Conservation (phyloP, 164 flowering plant species). For the Liriodendron chinense region DNA sequence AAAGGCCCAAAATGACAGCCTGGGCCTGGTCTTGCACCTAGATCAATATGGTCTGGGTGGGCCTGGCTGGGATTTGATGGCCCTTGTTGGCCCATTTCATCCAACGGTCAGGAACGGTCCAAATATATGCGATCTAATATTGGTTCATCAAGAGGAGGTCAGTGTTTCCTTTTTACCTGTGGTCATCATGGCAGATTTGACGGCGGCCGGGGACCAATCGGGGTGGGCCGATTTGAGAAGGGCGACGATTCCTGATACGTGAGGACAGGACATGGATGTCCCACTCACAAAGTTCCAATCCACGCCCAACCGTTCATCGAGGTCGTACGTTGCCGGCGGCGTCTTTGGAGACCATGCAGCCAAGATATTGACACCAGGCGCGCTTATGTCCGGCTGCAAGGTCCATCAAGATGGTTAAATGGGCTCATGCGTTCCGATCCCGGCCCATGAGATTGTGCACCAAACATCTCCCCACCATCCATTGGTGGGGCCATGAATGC, state of each 20-base stretch:
- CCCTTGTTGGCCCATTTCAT: no score
- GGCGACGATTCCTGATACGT: slow-evolving; percentile 63
- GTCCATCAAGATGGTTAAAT: background rate
- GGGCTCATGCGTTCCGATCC: no score
- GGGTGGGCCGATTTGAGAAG: slow-evolving; percentile 66
- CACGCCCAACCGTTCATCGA: slow-evolving; percentile 36
- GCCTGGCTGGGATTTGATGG: no score
- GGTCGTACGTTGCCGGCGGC: slow-evolving; percentile 38
- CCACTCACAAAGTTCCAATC: slow-evolving; percentile 65
- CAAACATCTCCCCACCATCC: no score
- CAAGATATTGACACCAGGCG: slow-evolving; percentile 62
- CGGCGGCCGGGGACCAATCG: slow-evolving; percentile 67
- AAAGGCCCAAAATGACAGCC: no score
- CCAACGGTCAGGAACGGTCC: no score
- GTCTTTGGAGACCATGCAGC: slow-evolving; percentile 68
- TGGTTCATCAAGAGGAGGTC: no score
- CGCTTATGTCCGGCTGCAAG: slow-evolving; percentile 62
- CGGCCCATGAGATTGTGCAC: no score
- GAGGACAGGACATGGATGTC: slow-evolving; percentile 83
- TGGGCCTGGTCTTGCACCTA: no score
- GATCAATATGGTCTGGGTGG: no score
- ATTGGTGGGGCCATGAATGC: no score
- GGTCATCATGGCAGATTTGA: slow-evolving; percentile 65
- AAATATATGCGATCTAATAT: no score
- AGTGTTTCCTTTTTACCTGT: slow-evolving; percentile 36